phyloP scores from a whole-genome alignment of 176 grass and related monocot genomes.

The Triticum monococcum region DNA sequence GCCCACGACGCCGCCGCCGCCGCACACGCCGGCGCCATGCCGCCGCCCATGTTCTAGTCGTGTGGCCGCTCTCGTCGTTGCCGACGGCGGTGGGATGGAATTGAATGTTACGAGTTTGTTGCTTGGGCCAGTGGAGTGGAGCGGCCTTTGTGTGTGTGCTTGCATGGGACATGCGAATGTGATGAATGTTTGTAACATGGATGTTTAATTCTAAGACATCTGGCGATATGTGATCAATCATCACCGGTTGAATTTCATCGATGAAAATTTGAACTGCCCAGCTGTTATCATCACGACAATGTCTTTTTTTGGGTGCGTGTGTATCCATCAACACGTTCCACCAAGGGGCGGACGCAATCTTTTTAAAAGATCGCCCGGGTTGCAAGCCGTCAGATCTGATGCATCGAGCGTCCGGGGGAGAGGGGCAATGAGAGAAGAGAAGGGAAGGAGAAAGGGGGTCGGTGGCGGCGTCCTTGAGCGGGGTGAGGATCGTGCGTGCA shows the following conservation, averaged over 20 bases:
- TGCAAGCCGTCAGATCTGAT: too few species aligned
- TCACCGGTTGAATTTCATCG: not conserved
- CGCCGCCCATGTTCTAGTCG: conserved; percentile 31
- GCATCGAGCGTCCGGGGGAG: too few species aligned
- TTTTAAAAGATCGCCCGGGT: too few species aligned
- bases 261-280: not conserved
- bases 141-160: not conserved
- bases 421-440: too few species aligned
- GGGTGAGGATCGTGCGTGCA: too few species aligned
- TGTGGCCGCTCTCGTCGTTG: too few species aligned
- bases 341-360: too few species aligned
- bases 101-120: not conserved
- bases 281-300: not conserved
- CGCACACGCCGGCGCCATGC: not conserved
- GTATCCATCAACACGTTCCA: too few species aligned
- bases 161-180: not conserved
- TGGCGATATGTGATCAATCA: not conserved
- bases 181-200: not conserved
- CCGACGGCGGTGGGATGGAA: not conserved
- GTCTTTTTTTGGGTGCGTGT: not conserved
- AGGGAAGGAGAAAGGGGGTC: too few species aligned
- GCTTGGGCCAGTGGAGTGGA: not conserved
- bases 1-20: conserved; percentile 28
- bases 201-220: not conserved
- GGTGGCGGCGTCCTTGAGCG: too few species aligned